Base-by-base conservation (phyloP, 2,329 filamentous ascomycete species). In the Metarhizium anisopliae region DNA sequence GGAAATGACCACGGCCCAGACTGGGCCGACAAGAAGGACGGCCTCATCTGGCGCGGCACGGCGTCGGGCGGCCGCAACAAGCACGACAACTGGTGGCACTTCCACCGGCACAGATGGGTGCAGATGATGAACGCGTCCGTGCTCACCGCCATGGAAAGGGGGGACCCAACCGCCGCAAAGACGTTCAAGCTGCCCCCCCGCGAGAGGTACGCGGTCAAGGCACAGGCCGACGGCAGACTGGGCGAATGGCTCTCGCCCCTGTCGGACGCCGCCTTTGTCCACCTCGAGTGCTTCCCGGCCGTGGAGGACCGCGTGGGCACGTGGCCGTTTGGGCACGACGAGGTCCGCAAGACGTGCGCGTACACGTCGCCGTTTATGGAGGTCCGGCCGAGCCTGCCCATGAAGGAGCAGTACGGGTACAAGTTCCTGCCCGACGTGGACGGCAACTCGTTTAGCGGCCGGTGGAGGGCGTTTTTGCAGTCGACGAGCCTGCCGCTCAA, bases 381-480 rank as follows among this genome's bases (percentile, higher is more conserved):
- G 3, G 32, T 52, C n/a, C 32, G 3, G 30, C 50, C 50, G 8
- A 36, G 50, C 6, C 11, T 35, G n/a, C 57, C 63, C 14, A 69
- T 74, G 59, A 63, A 63, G 50, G 61, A 71, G 52, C 70, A 74
- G 58, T 74, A 73, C 60, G 45, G 50, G 29, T 66, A 74, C 63
- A 85, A 84, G 62, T 83, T 77, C 59, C 71, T 85, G 13, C 74
- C 79, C 0, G 83, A 86, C 63, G 73, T 85, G 30, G 83, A 86
- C 63, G 83, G 83, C 2, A 74, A 80, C 62, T 74, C 71, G 1
- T 79, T 79, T 61, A 76, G 72, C 42, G 78, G 76, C 2, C 70
- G 78, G 14, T 82, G 73, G 63, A 69, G 74, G 38, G 73, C 72
- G 0, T 82, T 85, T 60, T 67, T 86, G 3, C 69, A 73, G n/a